phyloP scores from a whole-genome alignment of 2,329 filamentous ascomycete genomes.

The Knufia fluminis region DNA sequence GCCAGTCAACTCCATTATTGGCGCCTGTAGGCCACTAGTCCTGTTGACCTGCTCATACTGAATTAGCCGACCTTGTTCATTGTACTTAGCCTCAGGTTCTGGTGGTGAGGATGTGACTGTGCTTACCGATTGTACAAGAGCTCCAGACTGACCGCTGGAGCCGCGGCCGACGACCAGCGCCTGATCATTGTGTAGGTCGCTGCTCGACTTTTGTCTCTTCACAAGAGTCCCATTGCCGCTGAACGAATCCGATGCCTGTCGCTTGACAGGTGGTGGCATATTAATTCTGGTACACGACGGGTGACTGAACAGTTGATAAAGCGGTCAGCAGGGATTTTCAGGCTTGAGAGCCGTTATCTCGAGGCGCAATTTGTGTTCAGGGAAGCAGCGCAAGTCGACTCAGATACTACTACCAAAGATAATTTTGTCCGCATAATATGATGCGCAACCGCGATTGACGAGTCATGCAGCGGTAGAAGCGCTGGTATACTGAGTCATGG shows the following conservation, averaged over 20 bases:
- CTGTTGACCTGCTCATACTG: constrained; percentile 53
- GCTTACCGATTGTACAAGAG: constrained; percentile 59
- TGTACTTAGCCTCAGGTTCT: constrained; percentile 14
- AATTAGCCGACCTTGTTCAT: constrained; percentile 23
- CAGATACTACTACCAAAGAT: too few relatives aligned
- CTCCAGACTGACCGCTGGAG: constrained; percentile 44
- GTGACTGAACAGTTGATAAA: too few relatives aligned
- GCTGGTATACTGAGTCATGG: background rate
- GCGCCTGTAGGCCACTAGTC: constrained; percentile 75
- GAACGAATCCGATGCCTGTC: constrained; percentile 77
- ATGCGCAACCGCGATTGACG: constrained; percentile 6
- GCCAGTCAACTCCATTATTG: constrained; percentile 82
- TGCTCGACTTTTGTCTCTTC: constrained; percentile 74
- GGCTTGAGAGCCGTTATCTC: too few relatives aligned
- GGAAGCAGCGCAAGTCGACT: too few relatives aligned
- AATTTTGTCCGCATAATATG: background rate
- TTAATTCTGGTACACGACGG: too few relatives aligned
- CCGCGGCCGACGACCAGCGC: constrained; percentile 50
- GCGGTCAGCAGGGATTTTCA: too few relatives aligned
- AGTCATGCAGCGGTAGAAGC: constrained; percentile 13
- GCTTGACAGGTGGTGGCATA: constrained; percentile 81
- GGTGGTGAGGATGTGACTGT: background rate
- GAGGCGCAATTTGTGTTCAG: too few relatives aligned
- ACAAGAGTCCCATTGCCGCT: constrained; percentile 67
- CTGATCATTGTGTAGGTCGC: constrained; percentile 43